phyloP scores from a whole-genome alignment of 2,329 filamentous ascomycete genomes.

The Teratosphaeria pseudoeucalypti region DNA sequence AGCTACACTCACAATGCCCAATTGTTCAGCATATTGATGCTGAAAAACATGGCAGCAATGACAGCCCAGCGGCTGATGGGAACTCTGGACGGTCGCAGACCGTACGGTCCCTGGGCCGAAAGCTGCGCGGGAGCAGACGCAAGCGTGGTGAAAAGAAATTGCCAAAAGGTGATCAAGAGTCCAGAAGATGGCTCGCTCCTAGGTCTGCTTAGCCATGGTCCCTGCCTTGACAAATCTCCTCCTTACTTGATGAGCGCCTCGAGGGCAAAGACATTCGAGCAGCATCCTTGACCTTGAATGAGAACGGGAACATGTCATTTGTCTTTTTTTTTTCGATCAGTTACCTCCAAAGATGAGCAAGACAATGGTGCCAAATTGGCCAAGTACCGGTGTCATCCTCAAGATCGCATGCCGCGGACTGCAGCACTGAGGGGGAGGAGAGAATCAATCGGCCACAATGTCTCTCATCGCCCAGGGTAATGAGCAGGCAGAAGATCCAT shows the following conservation, averaged over 20 bases:
- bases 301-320: neutral
- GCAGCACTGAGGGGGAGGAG: neutral
- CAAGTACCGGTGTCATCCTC: neutral
- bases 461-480: neutral
- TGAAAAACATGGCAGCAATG: conserved; percentile 84
- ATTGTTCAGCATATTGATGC: conserved; percentile 93
- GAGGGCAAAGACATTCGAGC: conserved; percentile 92
- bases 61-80: conserved; percentile 76
- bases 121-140: conserved; percentile 37
- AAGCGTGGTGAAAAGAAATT: conserved; percentile 54
- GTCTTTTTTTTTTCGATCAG: neutral
- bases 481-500: neutral
- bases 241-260: conserved; percentile 68
- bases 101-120: conserved; percentile 52
- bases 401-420: neutral
- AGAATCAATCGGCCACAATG: neutral
- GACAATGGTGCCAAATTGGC: neutral
- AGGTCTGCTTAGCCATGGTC: conserved; percentile 6
- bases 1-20: conserved; percentile 60
- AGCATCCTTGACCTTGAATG: conserved; percentile 52
- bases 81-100: conserved; percentile 65
- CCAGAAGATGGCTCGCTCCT: conserved; percentile 73
- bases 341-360: neutral
- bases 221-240: neutral
- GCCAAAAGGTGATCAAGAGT: conserved; percentile 46